Evolutionary conservation across 2,329 filamentous ascomycete species (phyloP).

Genomic region (Lasiodiplodia sp.): DNA sequence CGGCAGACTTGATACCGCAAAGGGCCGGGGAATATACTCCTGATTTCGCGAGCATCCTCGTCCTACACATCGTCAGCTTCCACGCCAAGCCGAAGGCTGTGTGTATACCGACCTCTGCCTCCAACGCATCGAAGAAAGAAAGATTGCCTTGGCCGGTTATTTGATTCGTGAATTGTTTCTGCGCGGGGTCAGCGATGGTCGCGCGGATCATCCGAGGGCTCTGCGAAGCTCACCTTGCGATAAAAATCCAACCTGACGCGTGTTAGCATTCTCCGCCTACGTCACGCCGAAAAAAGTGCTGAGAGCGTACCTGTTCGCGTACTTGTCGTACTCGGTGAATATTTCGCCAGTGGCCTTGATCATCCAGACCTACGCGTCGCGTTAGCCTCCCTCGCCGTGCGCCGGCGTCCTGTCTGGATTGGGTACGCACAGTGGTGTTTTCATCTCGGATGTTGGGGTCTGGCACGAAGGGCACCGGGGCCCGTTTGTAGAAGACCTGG

Average conservation of each 20-base stretch:
- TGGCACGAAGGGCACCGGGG: conserved; percentile 84
- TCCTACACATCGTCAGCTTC: conserved; percentile 45
- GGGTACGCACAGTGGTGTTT: conserved; percentile 74
- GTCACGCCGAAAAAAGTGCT: conserved; percentile 30
- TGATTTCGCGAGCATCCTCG: conserved; percentile 82
- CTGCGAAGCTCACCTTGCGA: conserved; percentile 71
- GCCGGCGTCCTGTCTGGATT: conserved; percentile 25
- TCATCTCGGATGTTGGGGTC: conserved; percentile 78
- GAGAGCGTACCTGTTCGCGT: conserved; percentile 75
- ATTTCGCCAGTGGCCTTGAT: conserved; percentile 90
- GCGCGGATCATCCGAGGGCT: background rate
- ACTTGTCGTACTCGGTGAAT: conserved; percentile 87
- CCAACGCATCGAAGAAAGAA: conserved; percentile 89
- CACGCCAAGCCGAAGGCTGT: background rate
- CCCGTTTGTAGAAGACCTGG: conserved; percentile 94
- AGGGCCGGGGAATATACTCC: conserved; percentile 88
- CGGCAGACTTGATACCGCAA: conserved; percentile 90
- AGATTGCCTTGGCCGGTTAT: conserved; percentile 92
- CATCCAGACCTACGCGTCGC: conserved; percentile 76
- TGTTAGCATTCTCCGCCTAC: conserved; percentile 7
- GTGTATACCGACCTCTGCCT: conserved; percentile 76
- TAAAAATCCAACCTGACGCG: conserved; percentile 85
- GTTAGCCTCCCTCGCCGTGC: conserved; percentile 38
- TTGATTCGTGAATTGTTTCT: conserved; percentile 93
- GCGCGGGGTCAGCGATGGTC: conserved; percentile 29